Evolutionary conservation across 2,329 filamentous ascomycete species (phyloP), one percentile per base, ranked within the genome.

Genomic region (Fusarium praegraminearum): DNA sequence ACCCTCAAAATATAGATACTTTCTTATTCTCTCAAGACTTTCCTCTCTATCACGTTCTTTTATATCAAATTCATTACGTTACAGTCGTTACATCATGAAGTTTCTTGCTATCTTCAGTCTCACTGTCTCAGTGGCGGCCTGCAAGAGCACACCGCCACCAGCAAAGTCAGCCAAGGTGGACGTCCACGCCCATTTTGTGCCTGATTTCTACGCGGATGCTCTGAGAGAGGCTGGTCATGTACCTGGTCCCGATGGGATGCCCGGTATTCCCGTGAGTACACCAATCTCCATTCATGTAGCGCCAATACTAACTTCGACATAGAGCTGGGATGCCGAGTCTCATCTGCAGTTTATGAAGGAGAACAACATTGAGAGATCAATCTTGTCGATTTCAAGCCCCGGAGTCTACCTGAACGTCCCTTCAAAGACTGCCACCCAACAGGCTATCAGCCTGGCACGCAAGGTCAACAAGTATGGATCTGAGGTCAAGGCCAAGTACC

Each of bases 281-380:
- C 1, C 4, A 4, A 20, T 7, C 10, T 13, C 16, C 3, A n/a
- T 8, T 8, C 8, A 3, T 3, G n/a, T 9, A 3, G 8, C 44
- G 0, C 5, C 3, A 1, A 16, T 11, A 7, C 7, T 16, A 1
- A 35, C 1, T 6, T 0, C 3, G 3, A 1, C 11, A 1, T 3
- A 64, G 61, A 44, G 24, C 15, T 64, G 61, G 61, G 44, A 57
- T 24, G 59, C 44, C 1, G 26, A 64, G 11, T 64, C 61, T 40
- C 61, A 64, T 26, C 20, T 64, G 3, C 26, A 64, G 11, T 64
- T 64, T 0, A 64, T 64, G 61, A 49, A 64, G 24, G 59, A 64
- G 7, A 63, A 64, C 8, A 45, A 57, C 2, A 64, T 64, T 2
- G 51, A 64, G 5, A 44, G 47, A 15, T 64, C 61, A 0, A 50